Percentiles rank a stretch among this genome's conserved stretches.
phyloP scores from a whole-genome alignment of 2,329 filamentous ascomycete genomes.

The Colletotrichum ledebouriae region DNA sequence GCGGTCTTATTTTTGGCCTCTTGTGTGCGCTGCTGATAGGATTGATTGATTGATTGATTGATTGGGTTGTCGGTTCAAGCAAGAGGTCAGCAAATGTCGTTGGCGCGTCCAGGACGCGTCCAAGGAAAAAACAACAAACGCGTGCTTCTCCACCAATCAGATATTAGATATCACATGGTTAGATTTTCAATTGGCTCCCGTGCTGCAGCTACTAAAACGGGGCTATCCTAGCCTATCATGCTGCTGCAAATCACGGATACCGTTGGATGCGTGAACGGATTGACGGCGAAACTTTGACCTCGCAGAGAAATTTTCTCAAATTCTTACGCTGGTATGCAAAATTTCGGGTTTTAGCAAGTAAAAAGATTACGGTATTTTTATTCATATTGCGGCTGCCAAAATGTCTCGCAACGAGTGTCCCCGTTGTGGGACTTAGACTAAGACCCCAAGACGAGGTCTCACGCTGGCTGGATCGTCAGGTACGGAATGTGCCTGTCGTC shows the following conservation, averaged over 20 bases:
- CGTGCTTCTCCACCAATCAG: constrained; percentile 32
- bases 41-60: not conserved
- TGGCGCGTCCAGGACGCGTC: constrained; percentile 36
- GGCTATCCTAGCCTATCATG: constrained; percentile 28
- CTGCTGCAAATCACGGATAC: constrained; percentile 28
- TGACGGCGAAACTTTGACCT: not conserved
- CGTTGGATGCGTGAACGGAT: constrained; percentile 28
- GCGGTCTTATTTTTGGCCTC: constrained; percentile 30
- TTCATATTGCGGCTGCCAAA: constrained; percentile 11
- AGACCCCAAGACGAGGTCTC: constrained; percentile 29
- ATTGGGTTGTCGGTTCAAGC: constrained; percentile 12
- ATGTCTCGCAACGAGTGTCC: constrained; percentile 38
- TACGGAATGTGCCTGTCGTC: constrained; percentile 40
- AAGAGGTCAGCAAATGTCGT: constrained; percentile 37
- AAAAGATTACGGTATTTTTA: not conserved
- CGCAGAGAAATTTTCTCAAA: not conserved
- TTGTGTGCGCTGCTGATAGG: constrained; percentile 22
- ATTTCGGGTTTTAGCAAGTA: not conserved
- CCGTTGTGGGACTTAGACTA: constrained; percentile 29
- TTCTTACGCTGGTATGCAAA: not conserved
- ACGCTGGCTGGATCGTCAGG: constrained; percentile 41
- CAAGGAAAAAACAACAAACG: constrained; percentile 40
- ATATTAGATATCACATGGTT: not conserved
- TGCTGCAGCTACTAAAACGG: constrained; percentile 26
- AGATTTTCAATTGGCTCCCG: constrained; percentile 17